Evolutionary conservation across 176 grass and related monocot genomes (phyloP), one percentile per base, ranked within the genome.

Genomic region (Ananas comosus): DNA sequence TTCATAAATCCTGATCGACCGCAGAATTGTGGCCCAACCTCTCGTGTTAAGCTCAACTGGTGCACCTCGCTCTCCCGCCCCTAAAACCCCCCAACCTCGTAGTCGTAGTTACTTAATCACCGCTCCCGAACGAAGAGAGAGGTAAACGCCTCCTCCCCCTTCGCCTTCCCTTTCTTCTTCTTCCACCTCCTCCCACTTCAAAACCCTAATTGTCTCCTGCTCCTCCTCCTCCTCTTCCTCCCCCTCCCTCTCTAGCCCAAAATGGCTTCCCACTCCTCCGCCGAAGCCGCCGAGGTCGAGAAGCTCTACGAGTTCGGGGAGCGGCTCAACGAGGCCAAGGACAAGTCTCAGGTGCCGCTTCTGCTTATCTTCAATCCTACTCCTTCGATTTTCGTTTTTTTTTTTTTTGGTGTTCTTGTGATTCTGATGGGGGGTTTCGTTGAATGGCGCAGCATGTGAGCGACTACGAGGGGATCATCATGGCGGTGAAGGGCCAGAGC

Each of bases 301-400:
- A 91, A 83, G 66, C 90, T 99, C 56, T 99, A 99, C 80, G 87
- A 99, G 82, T 88, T 91, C 50, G 87, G 95, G 27, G 90, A 99
- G 78, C 87, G 87, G 64, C 95, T 99, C 12, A 91, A 82, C 64
- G 88, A 84, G 51, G 87, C 90, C 17, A 86, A 99, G 66, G 90
- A 99, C 78, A 99, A 91, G 80, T 82, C 90, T 49, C 72, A 86
- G 90, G 95, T 97, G 61, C 74, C 17, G 21, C 23, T 51, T 51
- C 18, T 7, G 23, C 12, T 51, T 21, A 18, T 68, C 16, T 21
- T 63, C 66, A 1, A 23, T 64, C 33, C 17, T 58, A 70, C 10
- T 69, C 17, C 14, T 24, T 65, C 19, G 4, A 50, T 42, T 67
- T 63, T 27, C 13, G 61, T 51, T 11, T 52, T 17, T 13, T 18